phyloP scores from a whole-genome alignment of 2,329 filamentous ascomycete species.

The Samsoniella hepiali region DNA sequence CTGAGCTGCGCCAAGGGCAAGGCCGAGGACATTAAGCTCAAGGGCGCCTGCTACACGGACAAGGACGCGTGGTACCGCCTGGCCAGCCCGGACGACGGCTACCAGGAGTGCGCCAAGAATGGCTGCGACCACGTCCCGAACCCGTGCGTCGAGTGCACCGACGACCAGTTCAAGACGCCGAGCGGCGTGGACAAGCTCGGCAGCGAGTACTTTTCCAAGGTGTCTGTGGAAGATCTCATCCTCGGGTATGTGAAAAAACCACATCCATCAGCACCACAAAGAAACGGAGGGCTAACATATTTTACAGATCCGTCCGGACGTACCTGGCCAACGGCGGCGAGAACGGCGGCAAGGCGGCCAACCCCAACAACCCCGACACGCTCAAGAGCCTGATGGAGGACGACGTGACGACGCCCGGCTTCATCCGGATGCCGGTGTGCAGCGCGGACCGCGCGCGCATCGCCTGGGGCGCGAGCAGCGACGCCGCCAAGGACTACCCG shows the following conservation, averaged over 20 bases:
- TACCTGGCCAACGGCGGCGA: not conserved
- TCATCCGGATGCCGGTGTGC: conserved; percentile 13
- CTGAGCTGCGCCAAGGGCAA: conserved; percentile 25
- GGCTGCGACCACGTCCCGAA: not conserved
- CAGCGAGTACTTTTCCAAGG: not conserved
- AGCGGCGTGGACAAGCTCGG: conserved; percentile 4
- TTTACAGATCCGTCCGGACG: conserved; percentile 1
- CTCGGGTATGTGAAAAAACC: not conserved
- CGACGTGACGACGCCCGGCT: conserved; percentile 11
- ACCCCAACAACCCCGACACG: not conserved
- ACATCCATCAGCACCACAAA: not conserved
- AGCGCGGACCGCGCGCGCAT: not conserved
- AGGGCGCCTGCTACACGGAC: conserved; percentile 27
- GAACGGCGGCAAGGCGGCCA: conserved; percentile 1
- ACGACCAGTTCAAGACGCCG: conserved; percentile 6
- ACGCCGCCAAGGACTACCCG: conserved; percentile 30
- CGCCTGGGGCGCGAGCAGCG: not conserved
- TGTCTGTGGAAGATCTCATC: conserved; percentile 1
- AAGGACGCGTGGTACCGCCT: not conserved
- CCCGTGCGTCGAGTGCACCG: conserved; percentile 4
- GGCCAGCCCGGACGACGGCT: not conserved
- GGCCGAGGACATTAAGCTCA: conserved; percentile 19
- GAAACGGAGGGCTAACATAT: not conserved
- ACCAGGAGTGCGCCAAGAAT: not conserved
- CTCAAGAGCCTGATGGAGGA: conserved; percentile 1